Base-by-base conservation (phyloP, 2,329 filamentous ascomycete genomes). In the Rhytidhysteron rufulum region DNA sequence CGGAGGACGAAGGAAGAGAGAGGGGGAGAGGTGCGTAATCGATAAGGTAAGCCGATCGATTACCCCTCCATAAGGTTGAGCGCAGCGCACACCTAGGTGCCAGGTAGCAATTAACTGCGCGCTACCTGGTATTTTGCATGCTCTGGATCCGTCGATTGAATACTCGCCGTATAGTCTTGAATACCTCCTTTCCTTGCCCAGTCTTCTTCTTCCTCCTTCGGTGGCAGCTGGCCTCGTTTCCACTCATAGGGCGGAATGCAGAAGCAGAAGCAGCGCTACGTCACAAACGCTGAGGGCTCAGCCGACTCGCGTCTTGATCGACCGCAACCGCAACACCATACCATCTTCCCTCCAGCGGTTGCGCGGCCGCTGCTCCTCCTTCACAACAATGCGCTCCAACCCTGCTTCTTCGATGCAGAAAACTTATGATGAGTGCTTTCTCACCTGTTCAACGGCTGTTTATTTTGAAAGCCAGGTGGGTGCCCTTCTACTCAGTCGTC, bases 371-470 rank as follows among this genome's bases (percentile, higher is more conserved):
- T 43, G 34, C 30, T 47, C 42, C 25, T 24, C 45, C n/a, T n/a
- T n/a, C n/a, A n/a, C n/a, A 59, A 76, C 74, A 70, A 77, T 77
- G 70, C 73, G 74, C 60, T 71, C 72, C 64, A 82, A 81, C 60
- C 73, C 75, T 47, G 76, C 82, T 60, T 82, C 85, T 67, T 82
- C 82, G 47, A 81, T 96, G 66, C 91, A 97, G 71, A 96, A 95
- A 78, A 95, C 89, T 41, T 97, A 97, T 70, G 91, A 97, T 71
- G 89, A 97, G 67, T 90, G 86, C 67, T 96, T 95, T 69, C 71
- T 96, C 55, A 89, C 85, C 61, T 96, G 90, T 69, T 96, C 90
- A 11, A 97, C 90, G 2, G 91, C 91, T 29, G 87, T 95, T 39
- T 96, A 95, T 70, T 96, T 95, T 66, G 93, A 98, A 71, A 82